Evolutionary conservation across 148 eudicot genomes (phyloP).

Genomic region (Cornus controversa): DNA sequence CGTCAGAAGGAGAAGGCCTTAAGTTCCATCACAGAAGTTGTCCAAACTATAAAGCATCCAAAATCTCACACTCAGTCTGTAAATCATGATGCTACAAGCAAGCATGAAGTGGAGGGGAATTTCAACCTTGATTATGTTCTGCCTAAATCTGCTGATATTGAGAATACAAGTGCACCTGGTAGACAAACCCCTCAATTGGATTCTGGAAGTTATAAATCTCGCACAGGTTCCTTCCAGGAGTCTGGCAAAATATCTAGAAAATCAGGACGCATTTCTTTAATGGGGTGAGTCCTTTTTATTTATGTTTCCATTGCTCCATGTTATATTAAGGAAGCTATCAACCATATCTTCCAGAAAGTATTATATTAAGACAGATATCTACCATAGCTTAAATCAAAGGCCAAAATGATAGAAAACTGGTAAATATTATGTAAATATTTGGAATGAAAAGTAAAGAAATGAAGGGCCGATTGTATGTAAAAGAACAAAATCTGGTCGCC

Average conservation of each 20-base stretch:
- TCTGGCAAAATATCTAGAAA: constrained; percentile 49
- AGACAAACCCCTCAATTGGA: constrained; percentile 46
- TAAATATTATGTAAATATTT: no score
- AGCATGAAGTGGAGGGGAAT: constrained; percentile 40
- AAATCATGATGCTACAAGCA: constrained; percentile 28
- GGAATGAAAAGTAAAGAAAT: background rate
- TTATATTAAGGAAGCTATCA: background rate
- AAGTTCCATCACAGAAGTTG: constrained; percentile 90
- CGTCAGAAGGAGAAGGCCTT: constrained; percentile 95
- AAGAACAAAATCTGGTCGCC: background rate
- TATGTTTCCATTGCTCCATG: background rate
- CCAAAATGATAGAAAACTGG: background rate
- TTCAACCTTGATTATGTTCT: constrained; percentile 43
- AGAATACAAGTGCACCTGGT: constrained; percentile 39
- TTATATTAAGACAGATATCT: no score
- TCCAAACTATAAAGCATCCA: constrained; percentile 86
- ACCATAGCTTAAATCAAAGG: background rate
- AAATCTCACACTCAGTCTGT: constrained; percentile 46
- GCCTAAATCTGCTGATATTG: constrained; percentile 47
- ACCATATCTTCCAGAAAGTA: background rate
- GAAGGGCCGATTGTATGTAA: background rate
- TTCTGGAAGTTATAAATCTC: constrained; percentile 27
- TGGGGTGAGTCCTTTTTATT: constrained; percentile 56
- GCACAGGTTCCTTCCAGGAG: constrained; percentile 31
- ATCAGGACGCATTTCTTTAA: constrained; percentile 60